Evolutionary conservation across 2,329 filamentous ascomycete genomes (phyloP).

Genomic region (Neocatenulostroma microsporum): DNA sequence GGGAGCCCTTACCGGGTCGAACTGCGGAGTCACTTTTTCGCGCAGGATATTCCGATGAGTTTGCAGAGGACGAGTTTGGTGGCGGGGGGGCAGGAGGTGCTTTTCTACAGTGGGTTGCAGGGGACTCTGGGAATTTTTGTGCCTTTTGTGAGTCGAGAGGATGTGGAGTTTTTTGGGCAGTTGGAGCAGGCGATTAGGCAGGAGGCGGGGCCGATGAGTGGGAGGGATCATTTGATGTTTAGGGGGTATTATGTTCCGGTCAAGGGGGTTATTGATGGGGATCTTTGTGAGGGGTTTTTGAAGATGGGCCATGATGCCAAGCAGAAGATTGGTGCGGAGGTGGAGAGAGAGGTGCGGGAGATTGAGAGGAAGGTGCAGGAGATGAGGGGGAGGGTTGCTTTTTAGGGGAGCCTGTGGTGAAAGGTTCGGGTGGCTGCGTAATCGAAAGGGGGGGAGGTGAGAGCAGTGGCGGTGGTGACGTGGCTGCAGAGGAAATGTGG

Average conservation of each 20-base stretch:
- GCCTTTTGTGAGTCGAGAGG: slow-evolving; percentile 83
- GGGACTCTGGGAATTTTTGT: slow-evolving; percentile 90
- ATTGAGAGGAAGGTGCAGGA: slow-evolving; percentile 82
- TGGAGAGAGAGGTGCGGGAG: slow-evolving; percentile 83
- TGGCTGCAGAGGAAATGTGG: too few species aligned
- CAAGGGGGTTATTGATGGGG: slow-evolving; percentile 94
- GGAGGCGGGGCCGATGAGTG: slow-evolving; percentile 73
- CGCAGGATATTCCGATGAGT: slow-evolving; percentile 85
- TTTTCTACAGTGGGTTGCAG: slow-evolving; percentile 90
- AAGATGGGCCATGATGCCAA: slow-evolving; percentile 81
- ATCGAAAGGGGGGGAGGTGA: too few species aligned
- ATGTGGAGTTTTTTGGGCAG: slow-evolving; percentile 95
- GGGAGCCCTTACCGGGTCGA: slow-evolving; percentile 78
- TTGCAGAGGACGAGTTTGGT: slow-evolving; percentile 85
- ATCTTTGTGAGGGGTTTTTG: slow-evolving; percentile 87
- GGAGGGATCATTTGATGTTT: slow-evolving; percentile 92
- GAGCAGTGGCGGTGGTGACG: slow-evolving; percentile 1
- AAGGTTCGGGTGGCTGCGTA: too few species aligned
- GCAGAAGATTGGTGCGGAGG: slow-evolving; percentile 85
- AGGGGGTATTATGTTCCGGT: slow-evolving; percentile 92
- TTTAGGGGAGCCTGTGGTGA: too few species aligned
- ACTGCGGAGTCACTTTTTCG: slow-evolving; percentile 80
- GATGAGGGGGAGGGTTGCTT: slow-evolving; percentile 33
- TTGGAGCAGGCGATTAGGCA: slow-evolving; percentile 80
- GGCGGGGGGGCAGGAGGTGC: slow-evolving; percentile 80